A percentile compares a stretch with the other conserved stretches of the same genome.
Conservation (phyloP, 257 asterid species). For the Verbascum thapsus region DNA sequence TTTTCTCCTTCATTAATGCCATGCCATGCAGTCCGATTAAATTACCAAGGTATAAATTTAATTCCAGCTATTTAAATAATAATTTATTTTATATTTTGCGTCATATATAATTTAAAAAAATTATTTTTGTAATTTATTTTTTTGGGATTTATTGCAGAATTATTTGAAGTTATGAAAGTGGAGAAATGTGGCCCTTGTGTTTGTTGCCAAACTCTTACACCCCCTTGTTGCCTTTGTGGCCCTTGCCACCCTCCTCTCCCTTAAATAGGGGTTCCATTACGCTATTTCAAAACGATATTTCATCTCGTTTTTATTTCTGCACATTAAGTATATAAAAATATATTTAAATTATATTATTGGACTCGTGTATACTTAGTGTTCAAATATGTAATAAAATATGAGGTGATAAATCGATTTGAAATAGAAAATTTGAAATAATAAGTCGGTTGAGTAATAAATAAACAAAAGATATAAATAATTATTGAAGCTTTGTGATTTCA, state of each 20-base stretch:
- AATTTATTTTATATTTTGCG: background rate
- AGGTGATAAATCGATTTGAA: too few relatives aligned
- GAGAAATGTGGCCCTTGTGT: constrained; percentile 16
- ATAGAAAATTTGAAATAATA: too few relatives aligned
- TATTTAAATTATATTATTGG: too few relatives aligned
- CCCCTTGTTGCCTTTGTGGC: constrained; percentile 21
- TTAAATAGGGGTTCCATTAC: too few relatives aligned
- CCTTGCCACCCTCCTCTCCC: background rate
- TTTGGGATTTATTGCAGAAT: constrained; percentile 6
- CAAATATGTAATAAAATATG: too few relatives aligned
- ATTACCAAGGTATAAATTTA: constrained; percentile 22
- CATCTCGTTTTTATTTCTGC: too few relatives aligned
- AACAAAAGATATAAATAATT: too few relatives aligned
- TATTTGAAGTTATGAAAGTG: background rate
- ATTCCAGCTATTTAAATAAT: background rate
- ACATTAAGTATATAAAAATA: too few relatives aligned
- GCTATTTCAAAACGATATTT: too few relatives aligned
- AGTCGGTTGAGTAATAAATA: too few relatives aligned
- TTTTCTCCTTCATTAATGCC: constrained; percentile 25
- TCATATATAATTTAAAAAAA: background rate
- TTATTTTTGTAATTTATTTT: background rate
- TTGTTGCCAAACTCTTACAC: constrained; percentile 18
- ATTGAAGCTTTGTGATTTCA: too few relatives aligned
- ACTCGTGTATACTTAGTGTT: too few relatives aligned
- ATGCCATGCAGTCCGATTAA: constrained; percentile 28